Conservation (phyloP, 164 flowering plant genomes). For the Macadamia tetraphylla region DNA sequence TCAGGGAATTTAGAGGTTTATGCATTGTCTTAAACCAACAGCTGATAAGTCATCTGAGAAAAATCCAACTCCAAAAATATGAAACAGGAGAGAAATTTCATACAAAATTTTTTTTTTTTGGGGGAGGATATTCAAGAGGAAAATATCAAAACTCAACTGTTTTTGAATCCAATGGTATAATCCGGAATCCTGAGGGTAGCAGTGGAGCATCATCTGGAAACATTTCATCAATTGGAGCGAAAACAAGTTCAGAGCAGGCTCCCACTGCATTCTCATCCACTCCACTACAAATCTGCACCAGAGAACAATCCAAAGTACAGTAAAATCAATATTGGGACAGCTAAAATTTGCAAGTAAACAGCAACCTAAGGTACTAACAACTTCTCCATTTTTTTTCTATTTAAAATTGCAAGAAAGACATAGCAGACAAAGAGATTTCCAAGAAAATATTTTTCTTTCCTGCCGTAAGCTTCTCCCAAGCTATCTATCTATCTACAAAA, state of each 20-base stretch:
- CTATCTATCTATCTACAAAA: neutral
- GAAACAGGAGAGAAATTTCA: neutral
- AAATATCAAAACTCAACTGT: constrained; percentile 46
- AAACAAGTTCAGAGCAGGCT: constrained; percentile 84
- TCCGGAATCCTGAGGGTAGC: constrained; percentile 86
- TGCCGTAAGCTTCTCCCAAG: no score
- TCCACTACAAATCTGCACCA: constrained; percentile 72
- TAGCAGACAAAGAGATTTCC: neutral
- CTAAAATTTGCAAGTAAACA: neutral
- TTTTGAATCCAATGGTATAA: constrained; percentile 75
- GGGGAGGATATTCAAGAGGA: neutral
- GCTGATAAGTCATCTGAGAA: no score
- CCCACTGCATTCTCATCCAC: constrained; percentile 84
- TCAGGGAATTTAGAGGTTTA: no score
- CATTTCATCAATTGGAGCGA: constrained; percentile 94
- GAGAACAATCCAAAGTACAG: neutral
- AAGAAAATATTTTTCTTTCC: neutral
- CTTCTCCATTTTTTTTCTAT: neutral
- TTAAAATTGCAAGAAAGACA: neutral
- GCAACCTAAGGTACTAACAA: no score
- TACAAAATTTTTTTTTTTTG: no score
- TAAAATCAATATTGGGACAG: neutral
- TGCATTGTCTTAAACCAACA: no score
- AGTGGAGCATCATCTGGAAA: constrained; percentile 90
- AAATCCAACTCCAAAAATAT: neutral